These are phyloP conservation scores for Paraconiothyrium sp. DNA, from an alignment of 2,329 filamentous ascomycete genomes.

Conservation along the genomic window DNA sequence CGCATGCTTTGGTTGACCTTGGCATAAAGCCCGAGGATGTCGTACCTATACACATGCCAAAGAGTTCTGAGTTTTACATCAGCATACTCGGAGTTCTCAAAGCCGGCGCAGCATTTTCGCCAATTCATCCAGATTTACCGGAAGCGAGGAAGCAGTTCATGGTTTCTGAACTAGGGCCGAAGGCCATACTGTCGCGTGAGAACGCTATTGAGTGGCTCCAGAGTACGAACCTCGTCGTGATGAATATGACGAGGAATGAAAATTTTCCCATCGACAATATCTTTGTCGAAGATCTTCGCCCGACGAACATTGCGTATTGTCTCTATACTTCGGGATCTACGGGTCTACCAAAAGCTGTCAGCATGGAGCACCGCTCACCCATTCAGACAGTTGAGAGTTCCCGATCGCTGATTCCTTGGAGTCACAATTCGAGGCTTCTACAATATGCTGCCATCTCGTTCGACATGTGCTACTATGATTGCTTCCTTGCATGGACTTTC, in stretches of 20 bases:
- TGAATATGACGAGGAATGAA: constrained; percentile 31
- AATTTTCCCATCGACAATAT: constrained; percentile 33
- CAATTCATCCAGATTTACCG: constrained; percentile 48
- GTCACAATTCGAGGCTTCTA: constrained; percentile 47
- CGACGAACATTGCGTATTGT: constrained; percentile 52
- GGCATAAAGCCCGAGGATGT: constrained; percentile 42
- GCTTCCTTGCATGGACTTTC: constrained; percentile 56
- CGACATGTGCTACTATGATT: constrained; percentile 60
- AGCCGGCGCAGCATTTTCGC: constrained; percentile 50
- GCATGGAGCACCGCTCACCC: constrained; percentile 53
- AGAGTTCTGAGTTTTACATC: constrained; percentile 48
- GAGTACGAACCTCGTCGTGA: not conserved
- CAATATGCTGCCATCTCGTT: constrained; percentile 57
- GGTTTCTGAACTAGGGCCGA: constrained; percentile 45
- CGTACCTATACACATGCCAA: constrained; percentile 47
- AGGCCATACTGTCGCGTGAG: constrained; percentile 35
- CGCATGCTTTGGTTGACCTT: constrained; percentile 38
- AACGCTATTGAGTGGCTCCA: constrained; percentile 23
- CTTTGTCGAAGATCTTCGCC: constrained; percentile 31
- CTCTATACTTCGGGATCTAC: constrained; percentile 58
- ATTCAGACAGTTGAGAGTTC: constrained; percentile 55
- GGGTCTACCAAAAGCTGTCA: constrained; percentile 55
- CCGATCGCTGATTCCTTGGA: constrained; percentile 51
- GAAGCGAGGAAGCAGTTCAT: constrained; percentile 47
- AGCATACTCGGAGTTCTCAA: constrained; percentile 53